These are phyloP conservation scores for Scytalidium lignicola DNA, from an alignment of 2,329 filamentous ascomycete species.

Conservation along the genomic window DNA sequence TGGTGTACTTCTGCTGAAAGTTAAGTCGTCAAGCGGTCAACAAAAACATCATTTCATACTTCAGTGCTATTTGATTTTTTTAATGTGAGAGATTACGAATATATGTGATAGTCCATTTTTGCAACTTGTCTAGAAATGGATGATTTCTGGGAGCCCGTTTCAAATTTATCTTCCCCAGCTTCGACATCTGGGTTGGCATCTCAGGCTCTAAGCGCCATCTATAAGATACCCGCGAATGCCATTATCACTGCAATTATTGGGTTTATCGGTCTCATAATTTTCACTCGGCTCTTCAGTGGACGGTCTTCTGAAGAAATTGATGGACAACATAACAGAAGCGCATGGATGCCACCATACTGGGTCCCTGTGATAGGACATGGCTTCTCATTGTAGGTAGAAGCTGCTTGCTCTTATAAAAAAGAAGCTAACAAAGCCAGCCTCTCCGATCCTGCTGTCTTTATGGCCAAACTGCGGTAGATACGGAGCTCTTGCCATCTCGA, in stretches of 20 bases:
- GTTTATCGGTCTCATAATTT: slow-evolving; percentile 14
- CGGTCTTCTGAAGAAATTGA: slow-evolving; percentile 2
- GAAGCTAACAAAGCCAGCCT: slow-evolving; percentile 12
- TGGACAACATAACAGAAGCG: slow-evolving; percentile 21
- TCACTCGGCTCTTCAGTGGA: slow-evolving; percentile 20
- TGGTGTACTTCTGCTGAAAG: too few relatives aligned
- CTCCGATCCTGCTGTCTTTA: slow-evolving; percentile 16
- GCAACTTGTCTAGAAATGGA: neutral
- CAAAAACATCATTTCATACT: too few relatives aligned
- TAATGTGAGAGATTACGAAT: too few relatives aligned
- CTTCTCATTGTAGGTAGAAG: slow-evolving; percentile 36
- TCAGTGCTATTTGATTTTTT: too few relatives aligned
- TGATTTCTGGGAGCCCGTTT: neutral
- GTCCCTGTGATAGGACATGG: slow-evolving; percentile 53
- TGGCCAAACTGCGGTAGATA: slow-evolving; percentile 17
- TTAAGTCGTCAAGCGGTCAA: too few relatives aligned
- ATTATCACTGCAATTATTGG: slow-evolving; percentile 15
- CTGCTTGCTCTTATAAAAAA: neutral
- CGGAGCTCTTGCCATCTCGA: neutral
- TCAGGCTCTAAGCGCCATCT: slow-evolving; percentile 2
- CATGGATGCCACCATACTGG: slow-evolving; percentile 53
- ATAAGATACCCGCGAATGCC: slow-evolving; percentile 6
- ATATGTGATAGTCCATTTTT: too few relatives aligned
- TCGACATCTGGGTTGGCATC: slow-evolving; percentile 3
- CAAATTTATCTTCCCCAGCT: neutral